Conservation (phyloP, 495 filamentous ascomycete genomes). For the Gamarada debralockiae region DNA sequence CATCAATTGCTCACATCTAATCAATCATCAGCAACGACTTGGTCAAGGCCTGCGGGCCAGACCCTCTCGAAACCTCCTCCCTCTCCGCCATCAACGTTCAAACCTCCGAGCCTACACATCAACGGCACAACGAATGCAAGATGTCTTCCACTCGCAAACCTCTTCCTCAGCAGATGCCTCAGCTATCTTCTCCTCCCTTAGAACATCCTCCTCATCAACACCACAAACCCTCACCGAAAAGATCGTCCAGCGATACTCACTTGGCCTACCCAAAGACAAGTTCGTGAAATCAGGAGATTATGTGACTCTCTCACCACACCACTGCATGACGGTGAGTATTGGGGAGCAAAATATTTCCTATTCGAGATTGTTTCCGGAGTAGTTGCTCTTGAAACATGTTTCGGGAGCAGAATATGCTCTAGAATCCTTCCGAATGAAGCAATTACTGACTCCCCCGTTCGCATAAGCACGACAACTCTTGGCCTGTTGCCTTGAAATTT, state of each 20-base stretch:
- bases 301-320: constrained; percentile 69
- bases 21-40: constrained; percentile 15
- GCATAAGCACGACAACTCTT: constrained; percentile 93
- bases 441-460: not conserved
- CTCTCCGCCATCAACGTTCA: constrained; percentile 11
- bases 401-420: too few relatives aligned
- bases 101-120: constrained; percentile 31
- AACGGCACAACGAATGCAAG: constrained; percentile 35
- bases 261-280: constrained; percentile 70
- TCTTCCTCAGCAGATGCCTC: constrained; percentile 36
- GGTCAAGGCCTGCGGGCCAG: constrained; percentile 22
- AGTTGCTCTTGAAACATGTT: too few relatives aligned
- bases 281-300: constrained; percentile 74
- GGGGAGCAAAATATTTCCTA: too few relatives aligned
- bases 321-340: constrained; percentile 90
- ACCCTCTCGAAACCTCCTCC: constrained; percentile 18
- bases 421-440: too few relatives aligned
- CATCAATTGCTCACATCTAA: not conserved
- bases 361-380: too few relatives aligned
- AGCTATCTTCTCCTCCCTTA: constrained; percentile 39
- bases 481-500: constrained; percentile 74
- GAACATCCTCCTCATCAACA: constrained; percentile 27
- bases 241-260: constrained; percentile 76
- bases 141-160: constrained; percentile 49
- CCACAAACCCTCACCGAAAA: constrained; percentile 90